Evolutionary conservation across 1,139 yeast species (phyloP).

Genomic region (Geotrichum cucujoidarum): DNA sequence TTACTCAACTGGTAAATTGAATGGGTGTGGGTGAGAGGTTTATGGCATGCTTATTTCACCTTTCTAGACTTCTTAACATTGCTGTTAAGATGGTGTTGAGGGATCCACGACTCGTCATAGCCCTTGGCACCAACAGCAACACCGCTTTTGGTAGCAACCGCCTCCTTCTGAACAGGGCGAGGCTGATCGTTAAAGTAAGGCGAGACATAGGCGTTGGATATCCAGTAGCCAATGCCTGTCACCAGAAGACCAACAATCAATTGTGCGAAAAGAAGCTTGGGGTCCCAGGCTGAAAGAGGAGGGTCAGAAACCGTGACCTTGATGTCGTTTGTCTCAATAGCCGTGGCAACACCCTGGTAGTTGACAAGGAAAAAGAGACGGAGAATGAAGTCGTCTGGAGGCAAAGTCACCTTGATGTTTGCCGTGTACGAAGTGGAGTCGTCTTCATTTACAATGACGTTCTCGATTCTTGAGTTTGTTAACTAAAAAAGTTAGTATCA

Average conservation of each 20-base stretch:
- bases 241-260: slow-evolving; percentile 49
- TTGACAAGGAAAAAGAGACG: slow-evolving; percentile 57
- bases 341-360: slow-evolving; percentile 46
- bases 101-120: slow-evolving; percentile 55
- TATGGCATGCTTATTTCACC: slow-evolving; percentile 1
- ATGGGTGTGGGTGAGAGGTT: not conserved
- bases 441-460: not conserved
- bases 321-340: slow-evolving; percentile 54
- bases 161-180: slow-evolving; percentile 28
- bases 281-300: slow-evolving; percentile 65
- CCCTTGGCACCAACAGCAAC: slow-evolving; percentile 33
- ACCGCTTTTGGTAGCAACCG: slow-evolving; percentile 36
- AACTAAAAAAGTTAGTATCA: slow-evolving; percentile 42
- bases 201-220: slow-evolving; percentile 45
- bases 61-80: slow-evolving; percentile 8
- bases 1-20: too few species aligned
- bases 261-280: slow-evolving; percentile 63
- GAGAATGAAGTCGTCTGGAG: slow-evolving; percentile 55
- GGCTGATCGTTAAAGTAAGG: slow-evolving; percentile 33
- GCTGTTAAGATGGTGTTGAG: slow-evolving; percentile 44
- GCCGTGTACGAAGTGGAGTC: slow-evolving; percentile 20
- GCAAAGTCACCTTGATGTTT: slow-evolving; percentile 43
- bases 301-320: slow-evolving; percentile 56
- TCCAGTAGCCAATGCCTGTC: slow-evolving; percentile 47
- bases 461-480: slow-evolving; percentile 37